Evolutionary conservation across 2,329 filamentous ascomycete genomes (phyloP).

Genomic region (Pseudogymnoascus pannorum): DNA sequence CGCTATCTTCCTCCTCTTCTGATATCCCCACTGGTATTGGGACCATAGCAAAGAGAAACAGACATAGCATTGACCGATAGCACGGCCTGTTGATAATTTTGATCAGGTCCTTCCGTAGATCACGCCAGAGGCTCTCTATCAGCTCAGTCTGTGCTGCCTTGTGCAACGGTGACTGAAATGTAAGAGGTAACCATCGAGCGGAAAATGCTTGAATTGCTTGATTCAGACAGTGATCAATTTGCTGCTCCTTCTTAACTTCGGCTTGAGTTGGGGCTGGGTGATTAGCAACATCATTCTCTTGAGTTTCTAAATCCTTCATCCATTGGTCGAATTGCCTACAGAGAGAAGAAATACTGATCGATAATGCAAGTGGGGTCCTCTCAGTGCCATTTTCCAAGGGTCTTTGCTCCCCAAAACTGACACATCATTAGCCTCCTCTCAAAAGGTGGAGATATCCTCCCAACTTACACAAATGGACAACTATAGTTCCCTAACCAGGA

Average conservation of each 20-base stretch:
- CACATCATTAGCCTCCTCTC: not conserved
- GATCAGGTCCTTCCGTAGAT: constrained; percentile 33
- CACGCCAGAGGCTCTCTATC: constrained; percentile 29
- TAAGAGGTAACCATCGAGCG: constrained; percentile 25
- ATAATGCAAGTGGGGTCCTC: constrained; percentile 11
- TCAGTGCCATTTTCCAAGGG: not conserved
- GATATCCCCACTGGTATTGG: constrained; percentile 35
- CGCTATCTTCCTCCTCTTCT: constrained; percentile 35
- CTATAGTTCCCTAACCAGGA: constrained; percentile 37
- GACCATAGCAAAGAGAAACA: constrained; percentile 35
- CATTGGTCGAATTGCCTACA: constrained; percentile 28
- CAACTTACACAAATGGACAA: constrained; percentile 35
- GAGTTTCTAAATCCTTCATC: constrained; percentile 27
- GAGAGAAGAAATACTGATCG: not conserved
- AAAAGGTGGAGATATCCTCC: not conserved
- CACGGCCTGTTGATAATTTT: constrained; percentile 35
- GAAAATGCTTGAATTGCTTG: constrained; percentile 25
- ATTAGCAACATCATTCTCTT: constrained; percentile 13
- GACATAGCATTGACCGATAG: constrained; percentile 34
- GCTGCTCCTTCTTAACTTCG: constrained; percentile 14
- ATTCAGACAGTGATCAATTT: constrained; percentile 24
- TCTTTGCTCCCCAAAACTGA: not conserved
- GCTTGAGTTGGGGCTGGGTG: constrained; percentile 2
- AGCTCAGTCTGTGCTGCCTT: constrained; percentile 16
- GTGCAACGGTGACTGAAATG: constrained; percentile 7